These are phyloP conservation scores for Mycena alexandri DNA, from an alignment of 768 basidiomycete genomes.

Conservation along the genomic window DNA sequence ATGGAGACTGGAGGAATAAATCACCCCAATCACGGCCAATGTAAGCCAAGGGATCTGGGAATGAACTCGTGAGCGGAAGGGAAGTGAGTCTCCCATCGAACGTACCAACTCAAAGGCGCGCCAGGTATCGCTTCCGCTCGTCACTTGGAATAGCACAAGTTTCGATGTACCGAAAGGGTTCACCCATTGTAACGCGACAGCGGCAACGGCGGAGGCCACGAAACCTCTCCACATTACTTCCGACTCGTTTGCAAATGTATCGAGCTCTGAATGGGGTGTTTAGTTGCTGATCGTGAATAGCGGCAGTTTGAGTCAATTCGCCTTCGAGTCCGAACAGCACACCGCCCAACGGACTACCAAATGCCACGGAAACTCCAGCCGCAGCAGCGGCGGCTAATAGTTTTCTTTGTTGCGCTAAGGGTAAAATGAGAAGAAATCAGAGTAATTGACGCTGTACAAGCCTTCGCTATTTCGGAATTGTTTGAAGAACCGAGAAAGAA, in stretches of 20 bases:
- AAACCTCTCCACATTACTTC: conserved; percentile 92
- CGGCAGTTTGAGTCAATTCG: conserved; percentile 31
- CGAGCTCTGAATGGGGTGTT: conserved; percentile 60
- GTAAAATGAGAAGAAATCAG: background rate
- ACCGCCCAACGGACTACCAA: conserved; percentile 89
- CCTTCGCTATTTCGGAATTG: conserved; percentile 86
- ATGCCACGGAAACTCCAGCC: conserved; percentile 90
- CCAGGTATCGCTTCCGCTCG: conserved; percentile 72
- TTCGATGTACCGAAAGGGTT: conserved; percentile 91
- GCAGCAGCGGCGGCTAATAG: conserved; percentile 86
- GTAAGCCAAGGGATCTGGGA: conserved; percentile 77
- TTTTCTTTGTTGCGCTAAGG: conserved; percentile 81
- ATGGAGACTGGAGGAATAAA: conserved; percentile 31
- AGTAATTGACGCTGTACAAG: conserved; percentile 40
- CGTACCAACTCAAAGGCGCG: conserved; percentile 78
- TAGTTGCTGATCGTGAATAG: background rate
- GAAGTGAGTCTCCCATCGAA: conserved; percentile 2
- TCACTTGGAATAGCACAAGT: conserved; percentile 84
- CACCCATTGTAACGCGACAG: conserved; percentile 85
- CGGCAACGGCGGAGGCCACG: conserved; percentile 89
- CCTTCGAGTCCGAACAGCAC: conserved; percentile 89
- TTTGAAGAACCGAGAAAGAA: conserved; percentile 73
- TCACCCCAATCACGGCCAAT: conserved; percentile 73
- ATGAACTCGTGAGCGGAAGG: conserved; percentile 8
- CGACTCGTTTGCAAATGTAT: conserved; percentile 76